Percentiles rank a stretch among this genome's conserved stretches.
These are phyloP conservation scores for Diphasiastrum complanatum DNA, from an alignment of 83 land plant species.

Conservation along the genomic window DNA sequence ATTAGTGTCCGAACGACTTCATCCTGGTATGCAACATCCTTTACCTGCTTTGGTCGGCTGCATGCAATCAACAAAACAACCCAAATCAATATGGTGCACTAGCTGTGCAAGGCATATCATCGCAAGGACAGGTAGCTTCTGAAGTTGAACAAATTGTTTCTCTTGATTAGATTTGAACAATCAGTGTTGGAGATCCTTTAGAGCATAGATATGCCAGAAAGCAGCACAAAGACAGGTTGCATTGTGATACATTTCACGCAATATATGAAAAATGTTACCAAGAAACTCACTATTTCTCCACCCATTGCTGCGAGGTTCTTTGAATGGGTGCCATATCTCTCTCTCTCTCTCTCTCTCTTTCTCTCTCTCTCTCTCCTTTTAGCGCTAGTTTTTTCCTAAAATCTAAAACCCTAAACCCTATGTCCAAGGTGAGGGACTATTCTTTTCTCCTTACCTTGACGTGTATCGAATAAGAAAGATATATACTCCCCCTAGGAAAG, in stretches of 20 bases:
- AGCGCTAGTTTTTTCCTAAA: neutral
- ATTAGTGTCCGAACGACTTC: constrained; percentile 93
- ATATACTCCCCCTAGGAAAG: too few relatives aligned
- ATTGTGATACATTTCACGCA: neutral
- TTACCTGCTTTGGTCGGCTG: constrained; percentile 92
- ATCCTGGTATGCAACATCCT: constrained; percentile 95
- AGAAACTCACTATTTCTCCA: constrained; percentile 94
- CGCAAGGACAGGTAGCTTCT: constrained; percentile 1
- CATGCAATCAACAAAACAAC: neutral
- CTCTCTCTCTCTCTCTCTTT: constrained; percentile 4
- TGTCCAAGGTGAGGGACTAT: too few relatives aligned
- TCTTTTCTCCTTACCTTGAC: too few relatives aligned
- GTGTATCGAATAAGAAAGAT: too few relatives aligned
- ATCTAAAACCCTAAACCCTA: neutral
- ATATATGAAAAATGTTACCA: too few relatives aligned
- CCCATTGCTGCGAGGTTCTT: constrained; percentile 80
- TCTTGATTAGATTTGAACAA: too few relatives aligned
- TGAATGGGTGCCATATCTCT: constrained; percentile 65
- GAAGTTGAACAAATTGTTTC: too few relatives aligned
- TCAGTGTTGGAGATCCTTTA: too few relatives aligned
- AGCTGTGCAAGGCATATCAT: neutral
- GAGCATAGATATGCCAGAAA: neutral
- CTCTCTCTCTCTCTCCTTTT: constrained; percentile 5
- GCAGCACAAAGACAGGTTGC: neutral
- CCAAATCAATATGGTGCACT: neutral